A percentile compares a stretch with the other conserved stretches of the same genome.
These are phyloP conservation scores for Quercus cerris DNA, from an alignment of 306 rosid genomes.

Conservation along the genomic window DNA sequence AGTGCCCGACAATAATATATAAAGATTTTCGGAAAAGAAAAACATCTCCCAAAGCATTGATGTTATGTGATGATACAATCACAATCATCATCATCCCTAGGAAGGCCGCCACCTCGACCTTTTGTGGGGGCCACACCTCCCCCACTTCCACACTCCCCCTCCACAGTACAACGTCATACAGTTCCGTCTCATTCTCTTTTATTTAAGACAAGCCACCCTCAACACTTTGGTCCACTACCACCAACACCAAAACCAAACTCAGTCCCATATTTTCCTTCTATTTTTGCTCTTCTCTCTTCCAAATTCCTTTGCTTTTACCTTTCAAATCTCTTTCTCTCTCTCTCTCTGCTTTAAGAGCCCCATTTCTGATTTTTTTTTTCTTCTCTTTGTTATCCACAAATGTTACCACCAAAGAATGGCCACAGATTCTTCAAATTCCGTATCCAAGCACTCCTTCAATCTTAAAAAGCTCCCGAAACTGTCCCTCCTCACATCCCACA, in stretches of 20 bases:
- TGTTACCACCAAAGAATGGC: conserved; percentile 22
- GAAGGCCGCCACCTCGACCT: conserved; percentile 9
- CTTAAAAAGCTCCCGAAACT: conserved; percentile 19
- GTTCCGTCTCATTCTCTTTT: neutral
- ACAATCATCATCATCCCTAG: neutral
- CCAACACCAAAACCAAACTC: neutral
- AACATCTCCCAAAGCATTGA: neutral
- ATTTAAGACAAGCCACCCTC: neutral
- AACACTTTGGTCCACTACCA: neutral
- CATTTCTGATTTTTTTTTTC: neutral
- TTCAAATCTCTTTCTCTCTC: neutral
- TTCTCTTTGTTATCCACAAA: conserved; percentile 21
- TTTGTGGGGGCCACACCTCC: neutral
- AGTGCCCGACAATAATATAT: no score
- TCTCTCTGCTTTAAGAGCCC: neutral
- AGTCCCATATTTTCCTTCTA: neutral
- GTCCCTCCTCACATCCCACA: conserved; percentile 11
- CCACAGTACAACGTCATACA: no score
- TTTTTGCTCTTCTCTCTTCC: neutral
- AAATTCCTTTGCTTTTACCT: neutral
- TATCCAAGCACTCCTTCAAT: conserved; percentile 10
- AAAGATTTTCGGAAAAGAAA: no score
- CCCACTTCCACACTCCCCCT: neutral
- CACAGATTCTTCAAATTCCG: conserved; percentile 70
- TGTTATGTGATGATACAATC: neutral